Evolutionary conservation across 1,284 basidiomycete species (phyloP), one percentile per base, ranked within the genome.

Genomic region (Lignosus rhinocerotis): DNA sequence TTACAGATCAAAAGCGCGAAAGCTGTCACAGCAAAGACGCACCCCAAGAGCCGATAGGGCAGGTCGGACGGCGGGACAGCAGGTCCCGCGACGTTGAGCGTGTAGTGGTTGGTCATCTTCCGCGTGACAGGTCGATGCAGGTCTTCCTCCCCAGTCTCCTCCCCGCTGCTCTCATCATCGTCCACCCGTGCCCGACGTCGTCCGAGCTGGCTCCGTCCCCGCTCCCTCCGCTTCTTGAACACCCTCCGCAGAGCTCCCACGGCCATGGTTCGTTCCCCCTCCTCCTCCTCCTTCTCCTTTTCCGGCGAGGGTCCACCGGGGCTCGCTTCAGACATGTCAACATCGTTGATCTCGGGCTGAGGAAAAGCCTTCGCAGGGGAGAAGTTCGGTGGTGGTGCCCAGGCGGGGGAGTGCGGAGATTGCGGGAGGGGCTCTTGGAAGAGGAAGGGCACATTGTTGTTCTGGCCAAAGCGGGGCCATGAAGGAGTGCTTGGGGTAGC

Each of bases 1-100:
- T 14, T n/a, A 17, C 44, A 34, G 5, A 19, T 11, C 46, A 17
- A 39, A 51, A 45, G 14, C 3, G 6, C 12, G 16, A 30, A 10
- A 25, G n/a, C 21, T 21, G 7, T 39, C 30, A 17, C 36, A 48
- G 21, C 21, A 39, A 42, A 69, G 1, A 76, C 81, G 66, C 66
- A 94, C 92, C 93, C 93, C 44, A 94, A 81, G 31, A 96, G 77
- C 48, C 94, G 76, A 71, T 89, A 88, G 36, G 90, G 90, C 42
- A 78, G 74, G 60, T 91, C 87, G 25, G 84, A 83, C 61, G 75
- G 80, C 42, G 80, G 77, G 30, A 78, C 69, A 30, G 81, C 72
- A 17, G 83, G 78, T 30, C 86, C 79, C 38, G 89, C 81, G 75
- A 93, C 79, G 73, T 93, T 90, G 58, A 93, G 78, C 0, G 89